Percentiles rank a stretch among this genome's conserved stretches.
Evolutionary conservation across 306 rosid genomes (phyloP).

Genomic region (Lathyrus aphaca): DNA sequence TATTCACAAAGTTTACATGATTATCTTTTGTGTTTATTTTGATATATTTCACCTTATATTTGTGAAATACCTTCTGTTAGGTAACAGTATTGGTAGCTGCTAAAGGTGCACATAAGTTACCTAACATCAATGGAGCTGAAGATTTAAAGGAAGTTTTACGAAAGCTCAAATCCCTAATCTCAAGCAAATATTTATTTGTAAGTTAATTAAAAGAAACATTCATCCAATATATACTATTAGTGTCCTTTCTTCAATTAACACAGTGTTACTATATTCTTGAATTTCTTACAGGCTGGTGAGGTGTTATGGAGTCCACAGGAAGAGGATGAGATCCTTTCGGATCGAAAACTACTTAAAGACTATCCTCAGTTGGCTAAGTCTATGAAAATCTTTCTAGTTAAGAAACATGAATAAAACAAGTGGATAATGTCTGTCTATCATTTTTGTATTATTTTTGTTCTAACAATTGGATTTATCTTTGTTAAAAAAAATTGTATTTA

Average conservation of each 20-base stretch:
- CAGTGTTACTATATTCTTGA: neutral
- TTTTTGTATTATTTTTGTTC: constrained; percentile 6
- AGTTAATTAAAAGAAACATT: constrained; percentile 37
- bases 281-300: constrained; percentile 75
- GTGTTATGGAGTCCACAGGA: constrained; percentile 97
- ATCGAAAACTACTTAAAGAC: constrained; percentile 76
- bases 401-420: constrained; percentile 39
- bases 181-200: constrained; percentile 65
- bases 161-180: constrained; percentile 72
- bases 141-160: constrained; percentile 74
- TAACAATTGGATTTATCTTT: neutral
- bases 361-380: constrained; percentile 57
- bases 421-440: neutral
- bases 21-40: neutral
- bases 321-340: constrained; percentile 73
- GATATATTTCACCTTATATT: constrained; percentile 6
- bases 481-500: neutral
- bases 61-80: constrained; percentile 43
- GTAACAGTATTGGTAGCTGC: constrained; percentile 84
- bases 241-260: constrained; percentile 5
- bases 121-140: constrained; percentile 63
- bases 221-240: neutral
- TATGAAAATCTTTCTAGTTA: constrained; percentile 29
- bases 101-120: constrained; percentile 82
- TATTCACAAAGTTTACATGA: neutral